A percentile compares a stretch with the other conserved stretches of the same genome.
These are phyloP conservation scores for Trametes hirsuta DNA, from an alignment of 1,284 basidiomycete genomes.

Conservation along the genomic window DNA sequence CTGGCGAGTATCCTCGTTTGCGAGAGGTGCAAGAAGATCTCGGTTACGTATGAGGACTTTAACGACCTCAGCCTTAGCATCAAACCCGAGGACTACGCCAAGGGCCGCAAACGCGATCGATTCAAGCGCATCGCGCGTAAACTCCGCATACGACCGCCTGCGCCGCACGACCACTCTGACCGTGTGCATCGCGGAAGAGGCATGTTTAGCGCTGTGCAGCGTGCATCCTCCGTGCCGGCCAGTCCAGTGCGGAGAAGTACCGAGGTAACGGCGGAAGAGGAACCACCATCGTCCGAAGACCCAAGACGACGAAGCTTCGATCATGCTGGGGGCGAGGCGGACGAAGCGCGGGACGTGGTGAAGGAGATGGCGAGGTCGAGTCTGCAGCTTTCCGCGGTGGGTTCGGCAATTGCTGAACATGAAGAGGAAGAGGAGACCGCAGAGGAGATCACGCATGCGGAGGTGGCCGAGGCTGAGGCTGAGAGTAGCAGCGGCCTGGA, in stretches of 20 bases:
- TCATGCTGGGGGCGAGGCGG: slow-evolving; percentile 24
- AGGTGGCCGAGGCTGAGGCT: slow-evolving; percentile 35
- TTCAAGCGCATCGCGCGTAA: slow-evolving; percentile 72
- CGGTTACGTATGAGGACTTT: slow-evolving; percentile 92
- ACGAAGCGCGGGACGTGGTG: slow-evolving; percentile 23
- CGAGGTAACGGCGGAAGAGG: slow-evolving; percentile 27
- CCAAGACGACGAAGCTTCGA: slow-evolving; percentile 34
- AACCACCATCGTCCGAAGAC: slow-evolving; percentile 31
- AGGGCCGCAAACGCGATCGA: slow-evolving; percentile 69
- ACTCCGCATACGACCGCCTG: slow-evolving; percentile 44
- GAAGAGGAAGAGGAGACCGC: slow-evolving; percentile 23
- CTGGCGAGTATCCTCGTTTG: slow-evolving; percentile 91
- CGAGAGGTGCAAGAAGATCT: slow-evolving; percentile 90
- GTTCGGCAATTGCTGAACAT: slow-evolving; percentile 18
- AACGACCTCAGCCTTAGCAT: slow-evolving; percentile 90
- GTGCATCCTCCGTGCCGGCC: slow-evolving; percentile 38
- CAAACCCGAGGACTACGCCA: slow-evolving; percentile 76
- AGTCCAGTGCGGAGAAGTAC: slow-evolving; percentile 34
- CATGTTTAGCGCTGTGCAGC: slow-evolving; percentile 15
- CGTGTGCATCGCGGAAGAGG: slow-evolving; percentile 3
- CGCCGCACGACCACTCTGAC: slow-evolving; percentile 9
- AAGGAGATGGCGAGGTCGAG: slow-evolving; percentile 14
- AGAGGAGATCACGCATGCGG: slow-evolving; percentile 24
- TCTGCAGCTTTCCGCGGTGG: neutral
- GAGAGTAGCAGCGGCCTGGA: slow-evolving; percentile 6